Evolutionary conservation across 441 rosid genomes (phyloP).

Genomic region (Geranium incanum): DNA sequence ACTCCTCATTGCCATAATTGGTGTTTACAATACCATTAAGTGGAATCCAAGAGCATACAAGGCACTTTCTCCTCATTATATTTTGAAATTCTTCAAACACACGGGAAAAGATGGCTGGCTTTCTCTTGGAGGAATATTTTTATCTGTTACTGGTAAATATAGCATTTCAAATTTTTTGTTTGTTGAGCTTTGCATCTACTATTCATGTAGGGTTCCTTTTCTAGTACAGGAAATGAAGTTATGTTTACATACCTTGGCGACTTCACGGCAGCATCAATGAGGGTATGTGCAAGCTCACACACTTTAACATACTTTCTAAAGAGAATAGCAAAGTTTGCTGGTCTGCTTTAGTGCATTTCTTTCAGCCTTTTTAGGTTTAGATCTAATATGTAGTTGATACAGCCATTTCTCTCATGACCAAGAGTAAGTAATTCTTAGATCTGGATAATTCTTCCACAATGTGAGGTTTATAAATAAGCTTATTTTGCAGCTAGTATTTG

Average conservation of each 20-base stretch:
- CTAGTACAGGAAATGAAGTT: constrained; percentile 73
- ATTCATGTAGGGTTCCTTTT: constrained; percentile 16
- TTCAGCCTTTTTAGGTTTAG: background rate
- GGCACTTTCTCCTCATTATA: constrained; percentile 73
- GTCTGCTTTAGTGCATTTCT: background rate
- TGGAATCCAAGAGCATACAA: constrained; percentile 68
- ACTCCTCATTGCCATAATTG: constrained; percentile 53
- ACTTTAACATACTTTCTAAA: background rate
- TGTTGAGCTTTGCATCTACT: background rate
- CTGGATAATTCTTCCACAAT: background rate
- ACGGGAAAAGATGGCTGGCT: constrained; percentile 85
- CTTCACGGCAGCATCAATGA: constrained; percentile 70
- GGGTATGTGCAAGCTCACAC: constrained; percentile 37
- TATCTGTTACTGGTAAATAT: constrained; percentile 66
- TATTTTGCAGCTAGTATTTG: background rate
- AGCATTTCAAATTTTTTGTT: constrained; percentile 14
- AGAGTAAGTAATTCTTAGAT: background rate
- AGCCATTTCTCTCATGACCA: background rate
- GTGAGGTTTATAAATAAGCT: background rate
- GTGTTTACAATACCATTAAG: constrained; percentile 54
- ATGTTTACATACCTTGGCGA: constrained; percentile 95
- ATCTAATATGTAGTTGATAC: constrained; percentile 15
- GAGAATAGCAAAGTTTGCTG: background rate
- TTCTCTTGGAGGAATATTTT: constrained; percentile 90
- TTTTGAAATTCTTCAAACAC: constrained; percentile 57